These are phyloP conservation scores for Angomonas ambiguus DNA, from an alignment of 208 protist species.

Conservation along the genomic window DNA sequence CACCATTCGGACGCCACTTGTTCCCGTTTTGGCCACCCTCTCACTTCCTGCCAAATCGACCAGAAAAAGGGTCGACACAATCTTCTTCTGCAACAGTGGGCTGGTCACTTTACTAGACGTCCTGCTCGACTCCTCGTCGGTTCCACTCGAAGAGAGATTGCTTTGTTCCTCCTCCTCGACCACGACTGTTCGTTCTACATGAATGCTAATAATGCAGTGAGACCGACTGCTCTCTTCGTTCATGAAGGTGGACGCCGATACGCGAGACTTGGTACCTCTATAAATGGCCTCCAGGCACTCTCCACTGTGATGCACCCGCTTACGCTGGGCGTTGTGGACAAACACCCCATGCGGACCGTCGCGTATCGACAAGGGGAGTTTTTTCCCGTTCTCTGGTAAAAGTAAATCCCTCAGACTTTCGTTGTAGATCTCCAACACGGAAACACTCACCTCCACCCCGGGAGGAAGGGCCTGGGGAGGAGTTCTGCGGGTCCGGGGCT, in stretches of 20 bases:
- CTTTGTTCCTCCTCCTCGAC: conserved; percentile 18
- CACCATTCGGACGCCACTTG: conserved; percentile 87
- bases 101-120: neutral
- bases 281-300: conserved; percentile 67
- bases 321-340: conserved; percentile 70
- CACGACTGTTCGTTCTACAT: conserved; percentile 62
- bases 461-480: neutral
- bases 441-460: conserved; percentile 40
- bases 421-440: conserved; percentile 80
- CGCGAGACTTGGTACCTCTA: conserved; percentile 32
- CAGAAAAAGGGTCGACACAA: conserved; percentile 82
- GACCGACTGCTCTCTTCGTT: conserved; percentile 93
- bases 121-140: neutral
- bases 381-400: conserved; percentile 9
- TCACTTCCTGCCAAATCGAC: conserved; percentile 93
- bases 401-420: conserved; percentile 84
- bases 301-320: conserved; percentile 36
- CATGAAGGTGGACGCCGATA: conserved; percentile 86
- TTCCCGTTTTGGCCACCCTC: conserved; percentile 91
- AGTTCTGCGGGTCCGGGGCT: conserved; percentile 9
- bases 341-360: conserved; percentile 78
- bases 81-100: conserved; percentile 20
- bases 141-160: conserved; percentile 11
- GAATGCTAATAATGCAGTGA: conserved; percentile 94
- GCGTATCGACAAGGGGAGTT: conserved; percentile 52